These are phyloP conservation scores for Phycomyces nitens DNA, from an alignment of 192 early-diverging fungal genomes.

Conservation along the genomic window DNA sequence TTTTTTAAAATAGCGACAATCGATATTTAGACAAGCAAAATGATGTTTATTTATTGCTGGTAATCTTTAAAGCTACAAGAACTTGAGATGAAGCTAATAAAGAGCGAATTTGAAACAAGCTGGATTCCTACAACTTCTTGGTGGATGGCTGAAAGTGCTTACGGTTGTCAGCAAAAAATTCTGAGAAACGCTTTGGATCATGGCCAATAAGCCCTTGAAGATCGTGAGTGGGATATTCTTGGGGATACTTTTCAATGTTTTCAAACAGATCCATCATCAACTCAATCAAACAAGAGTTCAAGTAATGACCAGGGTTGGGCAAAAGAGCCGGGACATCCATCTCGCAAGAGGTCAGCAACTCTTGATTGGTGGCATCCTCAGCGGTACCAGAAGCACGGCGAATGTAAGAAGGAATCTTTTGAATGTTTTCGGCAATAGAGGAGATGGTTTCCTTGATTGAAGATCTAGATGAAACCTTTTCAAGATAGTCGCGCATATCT, in stretches of 20 bases:
- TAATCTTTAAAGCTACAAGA: too few relatives aligned
- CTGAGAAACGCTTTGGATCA: background rate
- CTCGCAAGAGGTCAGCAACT: background rate
- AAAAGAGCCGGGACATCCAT: background rate
- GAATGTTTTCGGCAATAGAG: background rate
- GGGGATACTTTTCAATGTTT: background rate
- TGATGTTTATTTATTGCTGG: too few relatives aligned
- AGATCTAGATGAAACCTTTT: background rate
- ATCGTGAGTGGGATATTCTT: background rate
- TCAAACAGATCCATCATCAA: background rate
- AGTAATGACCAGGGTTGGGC: background rate
- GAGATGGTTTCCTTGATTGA: background rate
- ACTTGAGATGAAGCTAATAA: too few relatives aligned
- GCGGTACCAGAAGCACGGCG: background rate
- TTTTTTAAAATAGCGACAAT: too few relatives aligned
- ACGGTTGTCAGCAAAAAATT: slow-evolving; percentile 1
- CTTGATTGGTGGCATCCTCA: background rate
- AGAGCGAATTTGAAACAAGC: too few relatives aligned
- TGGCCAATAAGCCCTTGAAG: background rate
- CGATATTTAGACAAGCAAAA: too few relatives aligned
- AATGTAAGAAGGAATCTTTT: background rate
- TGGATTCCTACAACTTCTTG: too few relatives aligned
- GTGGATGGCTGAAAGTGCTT: background rate
- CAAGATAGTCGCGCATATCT: background rate
- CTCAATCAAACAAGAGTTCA: background rate